Conservation (phyloP, 192 early-diverging fungal species). For the Coemansia umbellata region DNA sequence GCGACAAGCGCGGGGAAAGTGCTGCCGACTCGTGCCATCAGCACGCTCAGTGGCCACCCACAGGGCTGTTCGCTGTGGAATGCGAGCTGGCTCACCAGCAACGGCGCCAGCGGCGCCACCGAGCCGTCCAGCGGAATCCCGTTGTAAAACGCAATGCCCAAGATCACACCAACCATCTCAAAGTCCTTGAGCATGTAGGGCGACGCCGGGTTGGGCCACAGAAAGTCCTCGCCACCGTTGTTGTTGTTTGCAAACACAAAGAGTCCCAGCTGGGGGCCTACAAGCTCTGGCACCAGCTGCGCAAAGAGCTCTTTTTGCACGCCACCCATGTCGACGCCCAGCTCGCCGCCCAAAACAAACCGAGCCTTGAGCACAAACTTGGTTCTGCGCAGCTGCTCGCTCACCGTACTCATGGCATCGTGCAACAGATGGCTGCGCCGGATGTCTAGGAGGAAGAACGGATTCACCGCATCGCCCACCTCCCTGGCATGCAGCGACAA, state of each 20-base stretch:
- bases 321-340: conserved; percentile 93
- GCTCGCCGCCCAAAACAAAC: conserved; percentile 86
- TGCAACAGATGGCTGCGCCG: conserved; percentile 64
- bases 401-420: conserved; percentile 61
- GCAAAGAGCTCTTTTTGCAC: conserved; percentile 96
- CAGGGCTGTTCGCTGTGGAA: conserved; percentile 6
- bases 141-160: conserved; percentile 92
- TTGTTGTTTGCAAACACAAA: conserved; percentile 52
- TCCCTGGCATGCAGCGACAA: conserved; percentile 12
- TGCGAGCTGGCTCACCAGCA: conserved; percentile 68
- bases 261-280: conserved; percentile 72
- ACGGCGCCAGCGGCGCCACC: conserved; percentile 63
- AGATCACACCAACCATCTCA: conserved; percentile 82
- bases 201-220: conserved; percentile 73
- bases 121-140: conserved; percentile 64
- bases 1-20: conserved; percentile 58
- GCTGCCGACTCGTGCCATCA: conserved; percentile 45
- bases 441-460: conserved; percentile 78
- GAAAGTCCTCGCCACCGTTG: conserved; percentile 25
- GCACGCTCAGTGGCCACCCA: conserved; percentile 37
- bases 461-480: conserved; percentile 30
- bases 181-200: conserved; percentile 58
- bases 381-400: neutral
- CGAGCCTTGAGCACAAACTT: conserved; percentile 56
- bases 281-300: conserved; percentile 65